Base-by-base conservation (phyloP, 306 rosid species). In the Cucumis cinereus region DNA sequence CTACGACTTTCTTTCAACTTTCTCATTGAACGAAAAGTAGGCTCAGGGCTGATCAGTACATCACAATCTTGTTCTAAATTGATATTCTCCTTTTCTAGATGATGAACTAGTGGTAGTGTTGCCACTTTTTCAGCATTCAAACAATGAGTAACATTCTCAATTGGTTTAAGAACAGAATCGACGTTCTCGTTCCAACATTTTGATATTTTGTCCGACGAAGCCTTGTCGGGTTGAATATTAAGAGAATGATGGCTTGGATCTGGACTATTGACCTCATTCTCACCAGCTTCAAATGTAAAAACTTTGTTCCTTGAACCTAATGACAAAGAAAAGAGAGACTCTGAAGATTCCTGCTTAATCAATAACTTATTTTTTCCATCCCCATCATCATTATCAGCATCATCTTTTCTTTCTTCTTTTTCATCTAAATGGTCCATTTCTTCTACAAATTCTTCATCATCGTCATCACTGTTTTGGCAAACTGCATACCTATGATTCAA, bases 291-390 rank as follows among this genome's bases (percentile, higher is more conserved):
- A 66, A 63, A 77, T 66, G 82, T 78, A 57, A 78, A 83, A 47
- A 67, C 73, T 43, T 57, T 86, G 75, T 75, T 85, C 79, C 87
- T 83, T 10, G 89, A 85, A 73, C 69, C 87, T 38, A 81, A 63
- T 10, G 92, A 88, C 63, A 93, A 55, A 41, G 97, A 93, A 81
- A 93, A 93, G 79, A 93, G 77, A 5, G 98, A 89, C 15, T 88
- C 98, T 4, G 98, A 91, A 78, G 92, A 83, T 71, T 88, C 93
- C 79, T 84, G 80, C 66, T 77, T 79, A 74, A 75, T 49, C 64
- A 67, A 56, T 17, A 20, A 52, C 19, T 28, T 11, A 52, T 63
- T 75, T 2, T 8, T 57, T 5, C 23, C 83, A 35, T 54, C 74
- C 6, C n/a, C 79, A 33, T 23, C 76, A 28, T 70, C 70, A 19